Evolutionary conservation across 2,329 filamentous ascomycete species (phyloP).

Genomic region (Talaromyces atroroseus): DNA sequence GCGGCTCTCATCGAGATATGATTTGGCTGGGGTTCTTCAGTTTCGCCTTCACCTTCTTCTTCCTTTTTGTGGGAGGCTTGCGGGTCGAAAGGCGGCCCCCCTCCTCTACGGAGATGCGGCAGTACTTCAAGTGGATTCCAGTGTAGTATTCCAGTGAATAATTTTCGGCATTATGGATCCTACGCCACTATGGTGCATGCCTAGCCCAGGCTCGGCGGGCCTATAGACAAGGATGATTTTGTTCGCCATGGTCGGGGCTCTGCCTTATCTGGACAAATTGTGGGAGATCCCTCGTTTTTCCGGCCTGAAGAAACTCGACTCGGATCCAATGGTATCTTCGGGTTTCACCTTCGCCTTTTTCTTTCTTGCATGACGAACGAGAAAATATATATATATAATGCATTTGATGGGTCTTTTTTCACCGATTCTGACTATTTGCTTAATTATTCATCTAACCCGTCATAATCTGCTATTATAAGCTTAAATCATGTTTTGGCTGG

Average conservation of each 20-base stretch:
- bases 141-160: neutral
- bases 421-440: neutral
- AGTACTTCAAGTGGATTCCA: neutral
- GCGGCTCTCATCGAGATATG: constrained; percentile 2
- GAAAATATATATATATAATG: neutral
- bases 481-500: constrained; percentile 7
- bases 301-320: neutral
- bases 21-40: neutral
- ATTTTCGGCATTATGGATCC: neutral
- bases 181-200: neutral
- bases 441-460: neutral
- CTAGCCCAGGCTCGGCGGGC: neutral
- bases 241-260: constrained; percentile 5
- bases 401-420: neutral
- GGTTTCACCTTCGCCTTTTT: neutral
- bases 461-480: neutral
- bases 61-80: neutral
- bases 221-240: neutral
- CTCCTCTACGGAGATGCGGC: too few relatives aligned
- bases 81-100: neutral
- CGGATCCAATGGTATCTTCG: neutral
- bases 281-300: neutral
- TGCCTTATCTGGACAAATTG: constrained; percentile 3
- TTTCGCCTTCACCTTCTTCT: neutral
- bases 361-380: neutral